Base-by-base conservation (phyloP, 2,329 filamentous ascomycete genomes). In the Magnaporthiopsis rhizophila region DNA sequence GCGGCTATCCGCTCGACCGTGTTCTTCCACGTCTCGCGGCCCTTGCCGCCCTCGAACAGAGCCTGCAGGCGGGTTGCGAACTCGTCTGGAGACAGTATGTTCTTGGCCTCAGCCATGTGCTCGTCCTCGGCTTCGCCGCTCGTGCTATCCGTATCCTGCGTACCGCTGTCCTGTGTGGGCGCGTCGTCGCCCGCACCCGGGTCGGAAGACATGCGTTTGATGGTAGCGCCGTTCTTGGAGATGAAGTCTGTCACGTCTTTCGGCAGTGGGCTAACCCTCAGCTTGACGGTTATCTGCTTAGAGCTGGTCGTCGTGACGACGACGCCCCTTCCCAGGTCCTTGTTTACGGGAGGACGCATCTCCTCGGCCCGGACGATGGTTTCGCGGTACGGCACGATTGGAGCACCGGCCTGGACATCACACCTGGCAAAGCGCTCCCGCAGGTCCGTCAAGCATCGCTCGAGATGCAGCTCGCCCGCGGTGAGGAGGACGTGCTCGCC, bases 401-500 rank as follows among this genome's bases (percentile, higher is more conserved):
- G 91, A 58, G 91, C 91, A 65, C 95, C 93, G 34, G 91, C 91
- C 72, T 98, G 94, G 63, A 99, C 93, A 69, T 98, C 94, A 73
- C 96, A 98, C 68, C 87, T 89, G 7, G 95, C 94, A 73, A 97
- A 99, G 6, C 95, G 84, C 73, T 99, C 95, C 67, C 92, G 86
- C 32, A 99, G 81, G 78, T 99, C 95, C 63, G 95, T 97, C 65
- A 99, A 76, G 73, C 95, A 99, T 65, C 95, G 83, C 76, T 99
- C 95, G 3, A 99, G 81, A 77, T 99, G 95, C 69, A 99, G 74
- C 75, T 99, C 95, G 64, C 95, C 95, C 7, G 95, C 95, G 0
- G 95, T 98, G 53, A 97, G 77, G 28, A 99, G 86, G 58, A 99
- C 95, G 75, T 99, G 95, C 77, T 99, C 95, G 65, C 95, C 95